A percentile compares a stretch with the other conserved stretches of the same genome.
Evolutionary conservation across 306 rosid species (phyloP).

Genomic region (Canavalia ensiformis): DNA sequence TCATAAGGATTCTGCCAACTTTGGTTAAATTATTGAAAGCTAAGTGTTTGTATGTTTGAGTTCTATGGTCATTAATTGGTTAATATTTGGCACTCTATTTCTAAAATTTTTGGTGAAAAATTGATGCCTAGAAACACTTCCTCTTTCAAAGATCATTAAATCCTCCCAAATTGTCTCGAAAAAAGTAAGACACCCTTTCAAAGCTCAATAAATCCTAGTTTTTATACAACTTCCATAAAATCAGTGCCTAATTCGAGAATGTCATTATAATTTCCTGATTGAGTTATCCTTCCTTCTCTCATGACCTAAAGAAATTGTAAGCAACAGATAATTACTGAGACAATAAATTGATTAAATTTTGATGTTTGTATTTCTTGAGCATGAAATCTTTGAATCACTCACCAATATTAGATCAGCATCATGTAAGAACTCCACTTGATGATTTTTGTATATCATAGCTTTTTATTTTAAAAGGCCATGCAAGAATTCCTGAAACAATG

Average conservation of each 20-base stretch:
- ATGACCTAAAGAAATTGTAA: slow-evolving; percentile 64
- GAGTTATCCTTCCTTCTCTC: slow-evolving; percentile 86
- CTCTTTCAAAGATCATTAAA: no score
- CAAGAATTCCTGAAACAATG: slow-evolving; percentile 74
- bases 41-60: no score
- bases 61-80: no score
- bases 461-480: slow-evolving; percentile 77
- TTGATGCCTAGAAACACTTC: no score
- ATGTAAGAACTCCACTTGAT: slow-evolving; percentile 92
- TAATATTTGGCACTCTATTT: no score
- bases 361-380: neutral
- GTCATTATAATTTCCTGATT: slow-evolving; percentile 76
- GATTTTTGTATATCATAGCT: slow-evolving; percentile 81
- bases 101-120: no score
- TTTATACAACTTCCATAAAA: slow-evolving; percentile 73
- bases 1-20: no score
- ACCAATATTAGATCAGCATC: slow-evolving; percentile 87
- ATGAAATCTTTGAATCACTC: slow-evolving; percentile 42
- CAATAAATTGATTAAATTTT: neutral
- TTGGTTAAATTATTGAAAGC: no score
- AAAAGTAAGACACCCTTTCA: no score
- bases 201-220: no score
- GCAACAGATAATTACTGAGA: slow-evolving; percentile 8
- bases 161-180: no score
- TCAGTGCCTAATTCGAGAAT: slow-evolving; percentile 73